Base-by-base conservation (phyloP, 2,329 filamentous ascomycete species). In the Corynespora cassiicola region DNA sequence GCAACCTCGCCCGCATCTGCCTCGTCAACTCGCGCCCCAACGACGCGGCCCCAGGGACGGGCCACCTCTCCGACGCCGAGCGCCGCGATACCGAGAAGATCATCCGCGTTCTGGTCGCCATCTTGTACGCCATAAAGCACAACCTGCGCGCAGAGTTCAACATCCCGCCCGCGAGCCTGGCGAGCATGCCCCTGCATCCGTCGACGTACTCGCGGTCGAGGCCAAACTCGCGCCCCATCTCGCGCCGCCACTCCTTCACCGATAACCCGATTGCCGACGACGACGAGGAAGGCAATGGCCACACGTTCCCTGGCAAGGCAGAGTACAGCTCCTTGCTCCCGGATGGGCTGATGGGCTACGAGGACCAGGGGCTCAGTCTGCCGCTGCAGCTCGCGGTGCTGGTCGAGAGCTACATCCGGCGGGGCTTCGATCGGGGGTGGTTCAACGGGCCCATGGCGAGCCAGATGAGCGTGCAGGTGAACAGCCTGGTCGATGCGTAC, bases 41-140 rank as follows among this genome's bases (percentile, higher is more conserved):
- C 23, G 50, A 58, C 1, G 54, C 50, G 1, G 44, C 7, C 23
- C 19, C 4, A 42, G 28, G 14, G 19, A 16, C 21, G 34, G 32
- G 25, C 3, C 19, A 46, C 3, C 29, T 60, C 1, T 51, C 41
- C 10, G 56, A 64, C 6, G 54, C 46, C 0, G 80, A 85, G 61
- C 67, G 69, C 31, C 66, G 75, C 34, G 79, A 85, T 49, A 76
- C 80, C n/a, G 81, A 85, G 52, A 73, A 76, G 26, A 77, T 76
- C 0, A 70, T 85, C 2, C 74, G 80, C 9, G 75, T 82, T 8
- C 66, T 85, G 8, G 73, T 85, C 43, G 82, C 82, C 0, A 75
- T 85, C 32, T 74, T 84, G 2, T 85, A 81, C 52, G 80, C 82
- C 0, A 75, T 83, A 27, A 86, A 85, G 54, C 81, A 84, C 55